Conservation (phyloP, 2,329 filamentous ascomycete species). For the Pseudomassariella vexata region DNA sequence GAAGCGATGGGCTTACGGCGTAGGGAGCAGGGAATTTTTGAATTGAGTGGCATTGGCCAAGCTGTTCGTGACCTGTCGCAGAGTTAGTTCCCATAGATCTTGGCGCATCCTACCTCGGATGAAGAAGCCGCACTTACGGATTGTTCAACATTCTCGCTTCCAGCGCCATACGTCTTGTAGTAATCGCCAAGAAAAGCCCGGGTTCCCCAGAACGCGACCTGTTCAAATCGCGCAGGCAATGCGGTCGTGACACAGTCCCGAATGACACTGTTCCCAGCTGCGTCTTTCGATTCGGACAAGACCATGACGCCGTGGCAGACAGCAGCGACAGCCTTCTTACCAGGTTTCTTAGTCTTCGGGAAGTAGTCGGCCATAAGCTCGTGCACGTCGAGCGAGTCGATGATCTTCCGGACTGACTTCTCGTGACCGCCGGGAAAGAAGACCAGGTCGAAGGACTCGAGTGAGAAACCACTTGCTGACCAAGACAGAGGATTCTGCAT, state of each 20-base stretch:
- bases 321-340: constrained; percentile 37
- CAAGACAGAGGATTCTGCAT: constrained; percentile 38
- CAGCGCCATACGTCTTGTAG: constrained; percentile 50
- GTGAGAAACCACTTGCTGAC: constrained; percentile 35
- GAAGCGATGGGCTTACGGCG: constrained; percentile 29
- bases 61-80: constrained; percentile 33
- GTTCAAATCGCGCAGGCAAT: constrained; percentile 42
- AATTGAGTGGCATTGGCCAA: constrained; percentile 38
- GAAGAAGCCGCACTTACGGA: constrained; percentile 27
- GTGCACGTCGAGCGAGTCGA: constrained; percentile 41
- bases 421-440: constrained; percentile 49
- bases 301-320: constrained; percentile 50
- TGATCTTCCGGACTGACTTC: constrained; percentile 43
- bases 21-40: constrained; percentile 33
- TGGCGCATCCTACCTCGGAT: too few relatives aligned
- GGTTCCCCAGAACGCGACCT: constrained; percentile 42
- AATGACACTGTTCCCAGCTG: constrained; percentile 38
- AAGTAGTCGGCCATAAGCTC: constrained; percentile 39
- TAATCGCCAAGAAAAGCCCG: constrained; percentile 45
- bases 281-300: constrained; percentile 34
- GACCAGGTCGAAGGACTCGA: constrained; percentile 40
- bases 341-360: constrained; percentile 37
- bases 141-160: constrained; percentile 41
- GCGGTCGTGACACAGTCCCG: constrained; percentile 42
- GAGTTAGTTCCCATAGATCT: too few relatives aligned